Conservation (phyloP, 257 asterid species). For the Apocynum venetum region DNA sequence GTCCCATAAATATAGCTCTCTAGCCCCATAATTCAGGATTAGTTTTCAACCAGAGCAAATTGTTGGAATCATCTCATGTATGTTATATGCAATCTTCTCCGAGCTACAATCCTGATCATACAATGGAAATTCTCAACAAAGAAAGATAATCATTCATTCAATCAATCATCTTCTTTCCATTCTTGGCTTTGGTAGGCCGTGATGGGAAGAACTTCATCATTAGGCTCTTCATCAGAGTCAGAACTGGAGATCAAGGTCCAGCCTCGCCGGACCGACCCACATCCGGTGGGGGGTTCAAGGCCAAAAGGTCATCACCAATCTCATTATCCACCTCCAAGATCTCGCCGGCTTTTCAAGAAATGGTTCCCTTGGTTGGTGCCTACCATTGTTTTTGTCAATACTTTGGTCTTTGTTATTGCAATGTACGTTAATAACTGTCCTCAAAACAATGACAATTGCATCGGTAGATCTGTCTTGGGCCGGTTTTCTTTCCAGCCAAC, state of each 20-base stretch:
- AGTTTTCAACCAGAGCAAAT: background rate
- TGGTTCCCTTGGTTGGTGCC: constrained; percentile 94
- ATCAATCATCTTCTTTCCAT: constrained; percentile 6
- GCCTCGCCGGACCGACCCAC: constrained; percentile 3
- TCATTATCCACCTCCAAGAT: constrained; percentile 19
- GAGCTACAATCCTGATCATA: constrained; percentile 19
- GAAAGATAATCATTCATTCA: background rate
- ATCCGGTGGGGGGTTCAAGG: constrained; percentile 4
- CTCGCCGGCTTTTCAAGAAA: constrained; percentile 35
- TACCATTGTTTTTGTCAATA: constrained; percentile 43
- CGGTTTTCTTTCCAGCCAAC: constrained; percentile 71
- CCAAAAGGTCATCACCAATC: background rate
- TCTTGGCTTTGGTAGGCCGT: constrained; percentile 8
- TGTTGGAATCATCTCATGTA: background rate
- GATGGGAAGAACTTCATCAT: constrained; percentile 5
- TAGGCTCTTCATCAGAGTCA: constrained; percentile 1
- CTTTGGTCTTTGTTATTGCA: constrained; percentile 40
- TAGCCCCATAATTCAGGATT: constrained; percentile 9
- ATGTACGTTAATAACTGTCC: constrained; percentile 85
- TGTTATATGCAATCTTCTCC: constrained; percentile 1
- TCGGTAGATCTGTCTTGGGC: constrained; percentile 45
- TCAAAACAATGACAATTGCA: constrained; percentile 37
- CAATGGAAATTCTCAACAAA: constrained; percentile 7
- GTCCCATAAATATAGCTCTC: constrained; percentile 4
- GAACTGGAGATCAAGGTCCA: constrained; percentile 10